Evolutionary conservation across 306 rosid species (phyloP).

Genomic region (Begonia masoniana): DNA sequence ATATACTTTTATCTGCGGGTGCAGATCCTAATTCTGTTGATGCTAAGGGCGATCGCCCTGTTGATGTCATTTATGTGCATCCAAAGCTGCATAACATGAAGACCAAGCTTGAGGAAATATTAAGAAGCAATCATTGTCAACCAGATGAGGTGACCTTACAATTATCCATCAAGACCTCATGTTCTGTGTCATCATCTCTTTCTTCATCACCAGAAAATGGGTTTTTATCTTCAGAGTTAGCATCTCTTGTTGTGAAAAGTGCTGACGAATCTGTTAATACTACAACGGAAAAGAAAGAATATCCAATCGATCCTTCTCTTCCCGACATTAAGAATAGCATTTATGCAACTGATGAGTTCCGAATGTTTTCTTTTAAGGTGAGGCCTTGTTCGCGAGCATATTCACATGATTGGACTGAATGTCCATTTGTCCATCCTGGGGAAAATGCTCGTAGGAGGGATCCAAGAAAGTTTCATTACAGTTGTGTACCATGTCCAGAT

Average conservation of each 20-base stretch:
- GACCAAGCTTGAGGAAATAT: slow-evolving; percentile 12
- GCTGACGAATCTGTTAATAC: slow-evolving; percentile 27
- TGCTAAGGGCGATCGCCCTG: slow-evolving; percentile 53
- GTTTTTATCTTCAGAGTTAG: slow-evolving; percentile 37
- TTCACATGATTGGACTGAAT: slow-evolving; percentile 95
- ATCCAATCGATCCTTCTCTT: slow-evolving; percentile 79
- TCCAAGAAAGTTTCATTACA: slow-evolving; percentile 83
- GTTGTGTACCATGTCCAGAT: slow-evolving; percentile 94
- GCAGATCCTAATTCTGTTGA: slow-evolving; percentile 43
- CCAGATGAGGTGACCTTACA: slow-evolving; percentile 25
- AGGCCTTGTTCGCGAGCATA: slow-evolving; percentile 91
- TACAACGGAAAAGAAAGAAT: slow-evolving; percentile 58
- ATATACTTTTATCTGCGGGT: slow-evolving; percentile 59
- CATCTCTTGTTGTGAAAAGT: slow-evolving; percentile 38
- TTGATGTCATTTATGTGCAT: slow-evolving; percentile 57
- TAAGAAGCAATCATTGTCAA: slow-evolving; percentile 15
- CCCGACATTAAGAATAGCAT: slow-evolving; percentile 91
- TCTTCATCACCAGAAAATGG: slow-evolving; percentile 45
- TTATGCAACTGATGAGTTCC: slow-evolving; percentile 82
- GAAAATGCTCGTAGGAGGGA: slow-evolving; percentile 92
- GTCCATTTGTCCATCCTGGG: slow-evolving; percentile 94
- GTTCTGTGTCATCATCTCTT: slow-evolving; percentile 33
- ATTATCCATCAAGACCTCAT: slow-evolving; percentile 21
- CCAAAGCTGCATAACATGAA: slow-evolving; percentile 38
- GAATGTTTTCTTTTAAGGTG: slow-evolving; percentile 85